These are phyloP conservation scores for Termitomyces eurrhizus DNA, from an alignment of 768 basidiomycete species.

Conservation along the genomic window DNA sequence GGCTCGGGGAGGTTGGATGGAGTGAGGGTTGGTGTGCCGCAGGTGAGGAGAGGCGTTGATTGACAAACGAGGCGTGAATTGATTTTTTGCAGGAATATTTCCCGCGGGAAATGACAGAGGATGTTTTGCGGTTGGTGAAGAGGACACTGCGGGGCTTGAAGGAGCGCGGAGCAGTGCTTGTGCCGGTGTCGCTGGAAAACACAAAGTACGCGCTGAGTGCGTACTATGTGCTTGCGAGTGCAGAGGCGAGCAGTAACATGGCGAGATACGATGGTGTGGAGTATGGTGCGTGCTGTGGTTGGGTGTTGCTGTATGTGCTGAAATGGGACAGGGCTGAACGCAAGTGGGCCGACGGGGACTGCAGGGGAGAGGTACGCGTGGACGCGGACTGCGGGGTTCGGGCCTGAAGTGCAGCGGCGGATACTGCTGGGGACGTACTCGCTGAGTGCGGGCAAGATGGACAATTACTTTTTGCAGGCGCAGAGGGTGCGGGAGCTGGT, in stretches of 20 bases:
- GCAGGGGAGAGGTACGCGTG: constrained; percentile 53
- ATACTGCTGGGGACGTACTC: constrained; percentile 90
- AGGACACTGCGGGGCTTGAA: constrained; percentile 35
- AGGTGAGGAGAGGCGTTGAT: constrained; percentile 33
- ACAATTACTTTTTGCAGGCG: constrained; percentile 96
- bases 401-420: constrained; percentile 80
- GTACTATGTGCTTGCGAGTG: constrained; percentile 94
- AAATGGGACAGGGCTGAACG: constrained; percentile 43
- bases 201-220: constrained; percentile 76
- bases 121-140: constrained; percentile 43
- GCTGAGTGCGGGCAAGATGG: constrained; percentile 90
- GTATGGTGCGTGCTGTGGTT: constrained; percentile 48
- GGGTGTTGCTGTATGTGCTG: neutral
- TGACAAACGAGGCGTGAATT: neutral
- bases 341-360: constrained; percentile 35
- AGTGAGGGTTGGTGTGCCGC: constrained; percentile 72
- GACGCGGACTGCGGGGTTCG: constrained; percentile 71
- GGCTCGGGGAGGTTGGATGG: constrained; percentile 33
- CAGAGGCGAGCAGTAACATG: constrained; percentile 91
- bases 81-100: constrained; percentile 63
- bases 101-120: constrained; percentile 55
- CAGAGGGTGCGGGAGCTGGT: constrained; percentile 73
- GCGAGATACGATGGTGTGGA: constrained; percentile 87
- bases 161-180: constrained; percentile 58
- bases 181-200: constrained; percentile 70